Evolutionary conservation across 108 stramenopile genomes (phyloP).

Genomic region (Mediolabrus comicus): DNA sequence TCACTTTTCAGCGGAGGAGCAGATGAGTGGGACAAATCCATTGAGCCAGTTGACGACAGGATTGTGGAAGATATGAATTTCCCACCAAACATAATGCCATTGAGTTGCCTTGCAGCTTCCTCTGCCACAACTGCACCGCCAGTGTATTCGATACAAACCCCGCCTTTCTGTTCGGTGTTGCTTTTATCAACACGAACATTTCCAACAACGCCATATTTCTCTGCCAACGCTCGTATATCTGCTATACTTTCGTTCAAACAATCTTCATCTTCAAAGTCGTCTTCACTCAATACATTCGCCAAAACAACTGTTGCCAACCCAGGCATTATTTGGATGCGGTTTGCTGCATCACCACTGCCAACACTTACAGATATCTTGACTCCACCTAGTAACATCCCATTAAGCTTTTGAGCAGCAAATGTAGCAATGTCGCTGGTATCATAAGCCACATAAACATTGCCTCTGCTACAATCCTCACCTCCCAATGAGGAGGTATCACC

Average conservation of each 20-base stretch:
- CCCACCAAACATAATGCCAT: constrained; percentile 74
- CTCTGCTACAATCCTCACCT: constrained; percentile 12
- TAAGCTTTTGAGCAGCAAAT: constrained; percentile 30
- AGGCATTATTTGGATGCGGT: background rate
- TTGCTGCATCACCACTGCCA: background rate
- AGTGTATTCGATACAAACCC: constrained; percentile 24
- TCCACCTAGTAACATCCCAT: constrained; percentile 44
- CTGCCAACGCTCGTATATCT: constrained; percentile 36
- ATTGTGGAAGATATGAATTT: constrained; percentile 34
- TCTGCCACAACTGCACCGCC: constrained; percentile 27
- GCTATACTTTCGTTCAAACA: constrained; percentile 41
- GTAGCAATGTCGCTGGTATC: constrained; percentile 11
- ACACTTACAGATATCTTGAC: constrained; percentile 12
- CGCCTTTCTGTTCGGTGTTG: constrained; percentile 18
- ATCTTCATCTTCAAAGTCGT: constrained; percentile 60
- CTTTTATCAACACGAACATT: constrained; percentile 13
- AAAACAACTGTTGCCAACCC: constrained; percentile 12
- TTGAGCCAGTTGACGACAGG: background rate
- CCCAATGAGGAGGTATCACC: constrained; percentile 11
- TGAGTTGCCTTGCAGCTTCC: constrained; percentile 46
- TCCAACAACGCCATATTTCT: constrained; percentile 29
- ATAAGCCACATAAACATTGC: constrained; percentile 32
- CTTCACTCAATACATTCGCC: constrained; percentile 45
- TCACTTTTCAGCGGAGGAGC: background rate
- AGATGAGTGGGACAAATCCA: too few relatives aligned